Conservation (phyloP, 257 asterid genomes). For the Lantana camara region DNA sequence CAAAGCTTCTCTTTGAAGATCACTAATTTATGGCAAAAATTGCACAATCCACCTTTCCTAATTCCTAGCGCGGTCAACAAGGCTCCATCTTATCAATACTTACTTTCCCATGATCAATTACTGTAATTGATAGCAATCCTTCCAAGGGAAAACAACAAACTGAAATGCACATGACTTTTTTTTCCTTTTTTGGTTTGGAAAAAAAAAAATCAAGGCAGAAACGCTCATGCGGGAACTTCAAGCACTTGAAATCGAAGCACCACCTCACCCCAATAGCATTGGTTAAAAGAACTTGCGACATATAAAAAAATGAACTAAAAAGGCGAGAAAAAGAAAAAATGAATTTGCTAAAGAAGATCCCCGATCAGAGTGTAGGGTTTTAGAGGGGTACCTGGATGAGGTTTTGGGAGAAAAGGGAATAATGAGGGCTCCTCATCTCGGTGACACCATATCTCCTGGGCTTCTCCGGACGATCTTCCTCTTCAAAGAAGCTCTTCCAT, state of each 20-base stretch:
- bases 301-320: too few relatives aligned
- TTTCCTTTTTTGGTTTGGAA: not conserved
- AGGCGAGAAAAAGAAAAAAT: too few relatives aligned
- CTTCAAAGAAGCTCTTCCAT: constrained; percentile 88
- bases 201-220: not conserved
- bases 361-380: not conserved
- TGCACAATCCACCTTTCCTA: not conserved
- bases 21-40: not conserved
- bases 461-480: constrained; percentile 96
- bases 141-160: not conserved
- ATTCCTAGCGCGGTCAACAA: not conserved
- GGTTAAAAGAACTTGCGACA: too few relatives aligned
- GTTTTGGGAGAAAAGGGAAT: constrained; percentile 72
- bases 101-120: not conserved
- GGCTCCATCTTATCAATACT: not conserved
- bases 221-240: not conserved
- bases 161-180: too few relatives aligned
- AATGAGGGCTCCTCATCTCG: constrained; percentile 77
- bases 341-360: not conserved
- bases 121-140: not conserved
- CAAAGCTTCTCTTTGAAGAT: too few relatives aligned
- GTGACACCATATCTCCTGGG: constrained; percentile 87
- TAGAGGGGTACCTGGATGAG: constrained; percentile 54
- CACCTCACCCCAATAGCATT: not conserved
- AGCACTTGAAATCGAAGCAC: constrained; percentile 23